phyloP scores from a whole-genome alignment of 2,329 filamentous ascomycete species.

The Drechslera avenae region DNA sequence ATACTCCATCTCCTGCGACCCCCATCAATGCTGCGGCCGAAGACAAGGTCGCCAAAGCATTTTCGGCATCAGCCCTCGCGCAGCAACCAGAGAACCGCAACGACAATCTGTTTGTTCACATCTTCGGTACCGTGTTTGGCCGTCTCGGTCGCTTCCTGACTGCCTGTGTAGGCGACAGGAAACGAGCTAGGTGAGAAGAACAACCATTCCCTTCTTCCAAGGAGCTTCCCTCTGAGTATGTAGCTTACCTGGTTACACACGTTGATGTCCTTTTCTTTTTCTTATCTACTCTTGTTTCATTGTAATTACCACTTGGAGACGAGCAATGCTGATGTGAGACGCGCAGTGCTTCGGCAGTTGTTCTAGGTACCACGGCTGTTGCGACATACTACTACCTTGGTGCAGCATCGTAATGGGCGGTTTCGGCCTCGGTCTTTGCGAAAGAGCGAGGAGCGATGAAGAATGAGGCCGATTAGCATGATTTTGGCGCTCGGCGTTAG shows the following conservation, averaged over 20 bases:
- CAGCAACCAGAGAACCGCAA: conserved; percentile 5
- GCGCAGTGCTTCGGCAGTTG: conserved; percentile 13
- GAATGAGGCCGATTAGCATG: no score
- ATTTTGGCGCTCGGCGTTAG: no score
- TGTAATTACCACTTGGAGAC: not conserved
- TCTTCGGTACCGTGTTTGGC: conserved; percentile 17
- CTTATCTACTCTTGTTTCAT: not conserved
- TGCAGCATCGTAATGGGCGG: not conserved
- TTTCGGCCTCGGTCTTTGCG: no score
- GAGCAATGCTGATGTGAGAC: conserved; percentile 1
- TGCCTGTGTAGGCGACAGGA: conserved; percentile 24
- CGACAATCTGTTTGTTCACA: conserved; percentile 14
- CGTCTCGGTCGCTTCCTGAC: conserved; percentile 19
- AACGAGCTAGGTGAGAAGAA: conserved; percentile 32
- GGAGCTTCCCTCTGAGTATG: not conserved
- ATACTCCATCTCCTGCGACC: not conserved
- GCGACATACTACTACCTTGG: conserved; percentile 18
- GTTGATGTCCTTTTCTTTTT: not conserved
- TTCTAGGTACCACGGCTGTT: conserved; percentile 12
- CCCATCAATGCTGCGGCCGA: not conserved
- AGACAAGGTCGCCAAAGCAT: conserved; percentile 1
- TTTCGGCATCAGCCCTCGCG: not conserved
- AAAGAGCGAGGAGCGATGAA: no score
- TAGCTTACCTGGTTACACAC: not conserved
- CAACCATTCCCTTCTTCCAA: not conserved